Conservation (phyloP, 208 protist species). For the Crithidia bombi region DNA sequence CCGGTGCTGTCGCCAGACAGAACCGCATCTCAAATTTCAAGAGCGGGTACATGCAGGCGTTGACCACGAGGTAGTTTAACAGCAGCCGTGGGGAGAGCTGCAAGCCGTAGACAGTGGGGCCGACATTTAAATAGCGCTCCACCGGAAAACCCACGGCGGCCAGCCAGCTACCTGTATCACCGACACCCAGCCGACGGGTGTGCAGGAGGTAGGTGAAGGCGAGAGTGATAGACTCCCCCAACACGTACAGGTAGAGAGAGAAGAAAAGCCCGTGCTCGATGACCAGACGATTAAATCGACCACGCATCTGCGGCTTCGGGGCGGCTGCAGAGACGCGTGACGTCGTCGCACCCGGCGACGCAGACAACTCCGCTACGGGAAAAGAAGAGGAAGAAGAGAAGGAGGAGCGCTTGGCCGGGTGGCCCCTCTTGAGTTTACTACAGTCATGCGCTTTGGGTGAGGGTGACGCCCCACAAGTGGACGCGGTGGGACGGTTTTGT, state of each 20-base stretch:
- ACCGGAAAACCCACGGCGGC: slow-evolving; percentile 16
- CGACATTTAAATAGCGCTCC: slow-evolving; percentile 47
- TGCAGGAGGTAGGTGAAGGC: slow-evolving; percentile 62
- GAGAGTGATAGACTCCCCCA: slow-evolving; percentile 70
- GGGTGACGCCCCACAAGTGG: no score
- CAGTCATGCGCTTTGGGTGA: background rate
- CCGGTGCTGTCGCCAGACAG: slow-evolving; percentile 44
- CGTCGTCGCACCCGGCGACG: background rate
- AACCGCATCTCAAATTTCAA: slow-evolving; percentile 54
- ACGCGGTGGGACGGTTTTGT: background rate
- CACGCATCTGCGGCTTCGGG: slow-evolving; percentile 39
- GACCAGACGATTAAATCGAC: slow-evolving; percentile 77
- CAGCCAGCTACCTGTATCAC: slow-evolving; percentile 60
- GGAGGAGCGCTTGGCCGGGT: background rate
- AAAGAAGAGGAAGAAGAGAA: no score
- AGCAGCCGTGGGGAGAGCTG: slow-evolving; percentile 63
- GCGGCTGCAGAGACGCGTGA: slow-evolving; percentile 1
- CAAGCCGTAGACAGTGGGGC: slow-evolving; percentile 49
- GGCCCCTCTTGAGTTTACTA: background rate
- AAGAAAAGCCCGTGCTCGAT: slow-evolving; percentile 56
- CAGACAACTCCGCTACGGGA: no score
- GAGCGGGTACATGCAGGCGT: slow-evolving; percentile 59
- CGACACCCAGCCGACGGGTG: slow-evolving; percentile 52
- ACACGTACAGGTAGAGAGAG: slow-evolving; percentile 62
- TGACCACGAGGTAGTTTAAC: slow-evolving; percentile 73